A percentile compares a stretch with the other conserved stretches of the same genome.
These are phyloP conservation scores for Claviceps sp. DNA, from an alignment of 2,329 filamentous ascomycete species.

Conservation along the genomic window DNA sequence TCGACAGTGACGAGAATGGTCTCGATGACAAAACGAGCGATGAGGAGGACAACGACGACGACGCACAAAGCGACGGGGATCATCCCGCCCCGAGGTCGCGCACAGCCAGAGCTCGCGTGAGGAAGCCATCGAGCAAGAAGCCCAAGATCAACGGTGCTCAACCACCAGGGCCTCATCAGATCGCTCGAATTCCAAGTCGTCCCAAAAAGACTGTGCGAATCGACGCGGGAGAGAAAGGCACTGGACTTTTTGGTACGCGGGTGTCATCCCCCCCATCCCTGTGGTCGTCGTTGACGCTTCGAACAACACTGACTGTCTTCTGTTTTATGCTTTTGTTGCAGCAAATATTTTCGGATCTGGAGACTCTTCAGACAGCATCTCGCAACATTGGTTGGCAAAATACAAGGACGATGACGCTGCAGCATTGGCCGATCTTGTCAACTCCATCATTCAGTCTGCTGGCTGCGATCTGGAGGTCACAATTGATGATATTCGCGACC, in stretches of 20 bases:
- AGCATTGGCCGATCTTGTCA: conserved; percentile 50
- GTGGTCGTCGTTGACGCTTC: neutral
- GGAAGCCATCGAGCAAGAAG: conserved; percentile 49
- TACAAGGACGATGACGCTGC: conserved; percentile 41
- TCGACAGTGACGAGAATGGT: conserved; percentile 33
- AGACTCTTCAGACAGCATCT: conserved; percentile 40
- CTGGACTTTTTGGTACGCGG: conserved; percentile 41
- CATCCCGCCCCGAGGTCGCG: conserved; percentile 23
- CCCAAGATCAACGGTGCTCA: conserved; percentile 47
- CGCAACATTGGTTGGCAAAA: conserved; percentile 44
- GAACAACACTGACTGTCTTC: conserved; percentile 3
- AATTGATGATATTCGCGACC: conserved; percentile 73
- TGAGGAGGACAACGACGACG: conserved; percentile 22
- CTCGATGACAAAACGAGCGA: conserved; percentile 31
- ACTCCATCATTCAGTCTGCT: conserved; percentile 55
- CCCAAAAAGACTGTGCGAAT: conserved; percentile 44
- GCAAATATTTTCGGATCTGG: conserved; percentile 52
- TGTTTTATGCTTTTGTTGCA: conserved; percentile 16
- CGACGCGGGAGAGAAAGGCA: conserved; percentile 35
- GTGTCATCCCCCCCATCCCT: neutral
- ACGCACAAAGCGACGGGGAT: conserved; percentile 33
- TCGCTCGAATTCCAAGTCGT: conserved; percentile 34
- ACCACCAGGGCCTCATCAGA: conserved; percentile 21
- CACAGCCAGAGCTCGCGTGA: conserved; percentile 30
- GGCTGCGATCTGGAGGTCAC: conserved; percentile 72